These are phyloP conservation scores for Microthlaspi erraticum DNA, from an alignment of 345 rosid genomes.

Conservation along the genomic window DNA sequence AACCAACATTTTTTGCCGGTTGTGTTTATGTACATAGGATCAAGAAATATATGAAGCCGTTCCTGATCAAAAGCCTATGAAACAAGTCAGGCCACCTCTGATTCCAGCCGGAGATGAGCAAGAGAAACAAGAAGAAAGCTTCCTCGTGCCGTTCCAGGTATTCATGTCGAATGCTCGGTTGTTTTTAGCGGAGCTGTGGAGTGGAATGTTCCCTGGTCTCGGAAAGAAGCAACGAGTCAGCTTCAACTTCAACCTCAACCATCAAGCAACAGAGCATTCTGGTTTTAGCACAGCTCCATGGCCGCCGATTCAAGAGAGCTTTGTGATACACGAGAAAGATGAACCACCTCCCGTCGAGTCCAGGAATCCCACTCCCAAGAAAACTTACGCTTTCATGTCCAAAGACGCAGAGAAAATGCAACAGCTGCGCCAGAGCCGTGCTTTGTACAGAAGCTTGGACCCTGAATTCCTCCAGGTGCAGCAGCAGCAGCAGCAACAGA, in stretches of 20 bases:
- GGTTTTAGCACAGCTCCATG: conserved; percentile 55
- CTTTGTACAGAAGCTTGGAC: conserved; percentile 71
- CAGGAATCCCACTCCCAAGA: conserved; percentile 76
- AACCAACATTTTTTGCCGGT: conserved; percentile 1
- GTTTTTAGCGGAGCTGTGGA: conserved; percentile 62
- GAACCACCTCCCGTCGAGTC: conserved; percentile 84
- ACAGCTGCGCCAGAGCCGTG: conserved; percentile 77
- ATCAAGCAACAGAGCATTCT: conserved; percentile 49
- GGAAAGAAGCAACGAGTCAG: conserved; percentile 57
- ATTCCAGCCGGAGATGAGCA: conserved; percentile 68
- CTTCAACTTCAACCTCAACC: conserved; percentile 63
- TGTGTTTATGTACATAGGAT: conserved; percentile 53
- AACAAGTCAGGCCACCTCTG: conserved; percentile 72
- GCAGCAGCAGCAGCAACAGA: conserved; percentile 53
- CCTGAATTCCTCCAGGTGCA: conserved; percentile 56
- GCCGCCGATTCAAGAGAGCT: conserved; percentile 98
- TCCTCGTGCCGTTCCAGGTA: conserved; percentile 65
- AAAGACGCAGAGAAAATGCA: conserved; percentile 85
- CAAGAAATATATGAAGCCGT: conserved; percentile 42
- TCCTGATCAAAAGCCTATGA: conserved; percentile 58
- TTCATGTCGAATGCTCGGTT: conserved; percentile 61
- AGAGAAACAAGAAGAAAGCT: conserved; percentile 81
- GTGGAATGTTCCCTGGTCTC: conserved; percentile 69
- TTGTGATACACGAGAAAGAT: conserved; percentile 62
- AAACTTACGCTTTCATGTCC: conserved; percentile 91